Base-by-base conservation (phyloP, 2,329 filamentous ascomycete genomes). In the Colletotrichum plurivorum region DNA sequence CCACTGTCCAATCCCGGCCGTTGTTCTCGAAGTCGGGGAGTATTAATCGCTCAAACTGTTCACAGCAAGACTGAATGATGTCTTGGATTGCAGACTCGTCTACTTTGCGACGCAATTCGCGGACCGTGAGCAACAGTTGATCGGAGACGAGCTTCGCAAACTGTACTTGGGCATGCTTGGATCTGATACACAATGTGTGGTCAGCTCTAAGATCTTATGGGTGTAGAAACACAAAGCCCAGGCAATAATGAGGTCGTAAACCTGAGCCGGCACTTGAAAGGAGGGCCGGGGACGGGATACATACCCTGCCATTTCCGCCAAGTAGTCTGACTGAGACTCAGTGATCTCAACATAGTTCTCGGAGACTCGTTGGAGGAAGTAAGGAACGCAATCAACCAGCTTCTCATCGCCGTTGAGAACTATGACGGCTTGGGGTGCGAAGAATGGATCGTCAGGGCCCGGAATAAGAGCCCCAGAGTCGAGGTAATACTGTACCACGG, bases 1-100 rank as follows among this genome's bases (percentile, higher is more conserved):
- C 58, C 15, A 45, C 58, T 5, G 31, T 45, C 48, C 48, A 53
- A 3, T 62, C 58, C 1, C n/a, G 20, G 12, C 58, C 58, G 9
- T 62, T 46, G 36, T 43, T 62, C 20, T 54, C 58, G 15, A 62
- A 62, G 15, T n/a, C 20, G 22, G 58, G 48, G n/a, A 62, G 20
- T 9, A 62, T 62, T 5, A 8, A 16, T 2, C 18, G 20, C 13
- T 27, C 16, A 36, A 62, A 62, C 6, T 53, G 58, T 4, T 43
- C 58, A 31, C 58, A 62, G 48, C 48, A 53, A 5, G 49, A 62
- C 36, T n/a, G 16, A 1, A 62, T 43, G 15, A 62, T 62, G 2
- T 46, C 49, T 4, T 62, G n/a, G 2, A 53, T 36, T 7, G 49
- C 9, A 8, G 48, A 18, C 5, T 41, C 39, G 22, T 62, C 58